Percentiles rank a stretch among this genome's conserved stretches.
Evolutionary conservation across 768 basidiomycete genomes (phyloP).

Genomic region (Sutorius australiensis): DNA sequence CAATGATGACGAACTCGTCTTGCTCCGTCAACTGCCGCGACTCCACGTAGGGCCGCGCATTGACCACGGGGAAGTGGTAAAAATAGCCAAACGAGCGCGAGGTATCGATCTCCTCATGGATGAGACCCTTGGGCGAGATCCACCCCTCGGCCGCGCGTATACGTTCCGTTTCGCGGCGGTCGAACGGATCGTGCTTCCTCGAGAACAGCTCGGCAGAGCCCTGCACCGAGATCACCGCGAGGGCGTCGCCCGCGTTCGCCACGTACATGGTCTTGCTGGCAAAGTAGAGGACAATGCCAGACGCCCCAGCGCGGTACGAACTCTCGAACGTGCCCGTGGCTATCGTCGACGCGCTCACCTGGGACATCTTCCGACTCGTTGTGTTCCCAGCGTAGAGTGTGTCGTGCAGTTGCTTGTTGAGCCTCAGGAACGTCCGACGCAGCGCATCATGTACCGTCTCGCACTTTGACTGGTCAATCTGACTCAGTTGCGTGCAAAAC

Average conservation of each 20-base stretch:
- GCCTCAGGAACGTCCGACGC: slow-evolving; percentile 79
- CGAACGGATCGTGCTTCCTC: slow-evolving; percentile 84
- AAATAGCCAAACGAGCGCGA: slow-evolving; percentile 95
- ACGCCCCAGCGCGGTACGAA: slow-evolving; percentile 68
- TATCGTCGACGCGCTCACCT: slow-evolving; percentile 47
- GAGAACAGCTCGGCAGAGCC: slow-evolving; percentile 75
- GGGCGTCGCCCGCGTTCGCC: slow-evolving; percentile 84
- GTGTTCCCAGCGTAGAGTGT: slow-evolving; percentile 43
- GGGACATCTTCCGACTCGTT: slow-evolving; percentile 67
- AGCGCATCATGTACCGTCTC: slow-evolving; percentile 74
- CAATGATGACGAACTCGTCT: slow-evolving; percentile 96
- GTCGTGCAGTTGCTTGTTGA: slow-evolving; percentile 81
- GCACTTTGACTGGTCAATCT: slow-evolving; percentile 31
- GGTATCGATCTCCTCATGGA: slow-evolving; percentile 88
- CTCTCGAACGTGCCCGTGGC: slow-evolving; percentile 37
- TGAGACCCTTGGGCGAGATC: slow-evolving; percentile 85
- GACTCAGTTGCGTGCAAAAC: slow-evolving; percentile 57
- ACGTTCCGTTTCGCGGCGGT: slow-evolving; percentile 76
- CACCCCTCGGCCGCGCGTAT: slow-evolving; percentile 92
- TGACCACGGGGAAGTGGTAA: slow-evolving; percentile 84
- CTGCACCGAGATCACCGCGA: slow-evolving; percentile 80
- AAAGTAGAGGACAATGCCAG: slow-evolving; percentile 85
- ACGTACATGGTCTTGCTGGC: slow-evolving; percentile 75
- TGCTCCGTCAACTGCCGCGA: slow-evolving; percentile 67
- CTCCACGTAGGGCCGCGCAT: slow-evolving; percentile 79